These are phyloP conservation scores for Candolleomyces efflorescens DNA, from an alignment of 768 basidiomycete genomes.

Conservation along the genomic window DNA sequence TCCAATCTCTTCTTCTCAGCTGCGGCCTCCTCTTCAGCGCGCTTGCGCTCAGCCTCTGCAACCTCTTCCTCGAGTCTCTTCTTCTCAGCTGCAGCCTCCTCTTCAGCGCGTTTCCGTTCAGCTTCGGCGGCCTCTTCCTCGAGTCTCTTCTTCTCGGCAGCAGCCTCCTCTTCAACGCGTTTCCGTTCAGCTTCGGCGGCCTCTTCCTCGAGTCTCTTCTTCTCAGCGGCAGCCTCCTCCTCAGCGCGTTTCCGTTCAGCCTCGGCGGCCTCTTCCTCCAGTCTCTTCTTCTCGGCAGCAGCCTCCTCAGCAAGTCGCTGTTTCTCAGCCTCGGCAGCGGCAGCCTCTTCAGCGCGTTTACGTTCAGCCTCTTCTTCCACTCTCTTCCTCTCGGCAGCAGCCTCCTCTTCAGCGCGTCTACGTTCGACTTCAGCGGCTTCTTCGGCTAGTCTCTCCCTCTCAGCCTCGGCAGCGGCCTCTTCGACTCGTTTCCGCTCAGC, in stretches of 20 bases:
- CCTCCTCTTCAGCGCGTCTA: background rate
- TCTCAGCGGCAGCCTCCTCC: background rate
- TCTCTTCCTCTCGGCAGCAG: background rate
- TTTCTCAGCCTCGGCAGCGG: background rate
- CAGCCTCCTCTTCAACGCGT: background rate
- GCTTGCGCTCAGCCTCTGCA: background rate
- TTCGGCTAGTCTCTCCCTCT: background rate
- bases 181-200: background rate
- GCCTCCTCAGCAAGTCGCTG: background rate
- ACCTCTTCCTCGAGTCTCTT: background rate
- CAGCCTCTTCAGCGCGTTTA: background rate
- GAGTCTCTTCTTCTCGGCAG: background rate
- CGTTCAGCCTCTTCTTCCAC: background rate
- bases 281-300: background rate
- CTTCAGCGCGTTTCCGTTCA: background rate
- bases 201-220: background rate
- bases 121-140: background rate
- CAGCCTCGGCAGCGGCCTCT: background rate
- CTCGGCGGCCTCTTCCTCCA: background rate
- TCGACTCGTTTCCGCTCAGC: background rate
- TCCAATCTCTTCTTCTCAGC: constrained; percentile 1
- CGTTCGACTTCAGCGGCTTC: background rate
- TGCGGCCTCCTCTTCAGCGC: background rate
- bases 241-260: background rate
- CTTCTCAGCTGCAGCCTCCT: background rate